These are phyloP conservation scores for Colletotrichum australisinense DNA, from an alignment of 2,329 filamentous ascomycete genomes.

Conservation along the genomic window DNA sequence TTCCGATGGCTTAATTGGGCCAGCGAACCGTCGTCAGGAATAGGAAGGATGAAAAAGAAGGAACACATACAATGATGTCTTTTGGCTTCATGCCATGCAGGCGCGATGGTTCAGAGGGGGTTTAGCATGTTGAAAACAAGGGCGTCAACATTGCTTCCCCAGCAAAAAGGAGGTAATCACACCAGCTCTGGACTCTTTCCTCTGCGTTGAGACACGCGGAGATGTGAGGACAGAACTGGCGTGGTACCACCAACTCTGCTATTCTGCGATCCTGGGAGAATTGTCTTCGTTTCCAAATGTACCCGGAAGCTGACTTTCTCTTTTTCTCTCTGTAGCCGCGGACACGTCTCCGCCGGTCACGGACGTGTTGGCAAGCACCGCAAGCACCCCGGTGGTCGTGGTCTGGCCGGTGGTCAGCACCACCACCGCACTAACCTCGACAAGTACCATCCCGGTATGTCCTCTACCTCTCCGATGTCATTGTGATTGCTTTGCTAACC, in stretches of 20 bases:
- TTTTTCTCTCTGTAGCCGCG: conserved; percentile 72
- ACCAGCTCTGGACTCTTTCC: not conserved
- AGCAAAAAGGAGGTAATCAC: not conserved
- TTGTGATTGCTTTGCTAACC: conserved; percentile 60
- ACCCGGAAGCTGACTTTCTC: conserved; percentile 38
- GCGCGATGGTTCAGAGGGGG: not conserved
- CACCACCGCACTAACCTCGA: conserved; percentile 90
- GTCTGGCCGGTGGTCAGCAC: conserved; percentile 98
- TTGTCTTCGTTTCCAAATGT: conserved; percentile 13
- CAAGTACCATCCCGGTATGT: conserved; percentile 74
- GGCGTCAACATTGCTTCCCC: conserved; percentile 17
- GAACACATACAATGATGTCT: not conserved
- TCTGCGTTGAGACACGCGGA: not conserved
- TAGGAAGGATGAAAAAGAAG: not conserved
- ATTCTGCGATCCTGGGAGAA: conserved; percentile 21
- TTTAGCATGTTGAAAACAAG: conserved; percentile 18
- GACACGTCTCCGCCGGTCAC: conserved; percentile 98
- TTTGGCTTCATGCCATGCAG: not conserved
- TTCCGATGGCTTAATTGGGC: conserved; percentile 31
- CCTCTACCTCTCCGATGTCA: fast-evolving
- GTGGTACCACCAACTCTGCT: conserved; percentile 6
- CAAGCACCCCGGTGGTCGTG: conserved; percentile 87
- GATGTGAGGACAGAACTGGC: not conserved
- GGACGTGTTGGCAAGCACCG: conserved; percentile 99
- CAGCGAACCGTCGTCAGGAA: conserved; percentile 18